Evolutionary conservation across 106 monocot species (phyloP).

Genomic region (Platanthera guangdongensis): DNA sequence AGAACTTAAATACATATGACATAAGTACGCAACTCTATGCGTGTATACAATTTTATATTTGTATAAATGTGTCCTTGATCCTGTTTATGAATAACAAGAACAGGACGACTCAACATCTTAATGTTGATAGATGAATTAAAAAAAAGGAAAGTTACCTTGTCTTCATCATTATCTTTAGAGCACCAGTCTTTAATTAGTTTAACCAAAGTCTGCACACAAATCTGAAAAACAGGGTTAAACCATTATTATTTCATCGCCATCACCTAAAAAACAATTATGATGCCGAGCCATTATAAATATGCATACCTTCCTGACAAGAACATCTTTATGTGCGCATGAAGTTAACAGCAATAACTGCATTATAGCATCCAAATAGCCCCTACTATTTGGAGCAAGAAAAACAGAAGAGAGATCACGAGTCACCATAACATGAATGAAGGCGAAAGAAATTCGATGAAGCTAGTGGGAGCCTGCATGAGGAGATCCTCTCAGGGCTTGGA

Average conservation of each 20-base stretch:
- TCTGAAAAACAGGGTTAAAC: conserved; percentile 26
- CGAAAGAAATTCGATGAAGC: conserved; percentile 62
- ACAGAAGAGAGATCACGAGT: conserved; percentile 74
- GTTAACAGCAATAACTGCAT: conserved; percentile 66
- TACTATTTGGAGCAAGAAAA: conserved; percentile 59
- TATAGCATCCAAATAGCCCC: conserved; percentile 47
- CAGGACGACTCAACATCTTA: not conserved
- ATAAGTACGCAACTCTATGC: not conserved
- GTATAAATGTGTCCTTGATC: not conserved
- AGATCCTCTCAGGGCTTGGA: too few relatives aligned
- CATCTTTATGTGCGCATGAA: conserved; percentile 79
- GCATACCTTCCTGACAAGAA: conserved; percentile 67
- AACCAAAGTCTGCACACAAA: conserved; percentile 74
- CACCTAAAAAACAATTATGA: not conserved
- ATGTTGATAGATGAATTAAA: not conserved
- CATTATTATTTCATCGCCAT: not conserved
- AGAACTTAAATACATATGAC: not conserved
- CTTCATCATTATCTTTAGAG: conserved; percentile 42
- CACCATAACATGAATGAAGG: conserved; percentile 84
- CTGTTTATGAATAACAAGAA: not conserved
- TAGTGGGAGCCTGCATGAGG: too few relatives aligned
- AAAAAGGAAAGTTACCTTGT: conserved; percentile 49
- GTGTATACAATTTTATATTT: not conserved
- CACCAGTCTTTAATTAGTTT: conserved; percentile 92
- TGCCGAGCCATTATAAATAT: not conserved